A percentile compares a stretch with the other conserved stretches of the same genome.
phyloP scores from a whole-genome alignment of 2,329 filamentous ascomycete species.

The Fusarium sp. region DNA sequence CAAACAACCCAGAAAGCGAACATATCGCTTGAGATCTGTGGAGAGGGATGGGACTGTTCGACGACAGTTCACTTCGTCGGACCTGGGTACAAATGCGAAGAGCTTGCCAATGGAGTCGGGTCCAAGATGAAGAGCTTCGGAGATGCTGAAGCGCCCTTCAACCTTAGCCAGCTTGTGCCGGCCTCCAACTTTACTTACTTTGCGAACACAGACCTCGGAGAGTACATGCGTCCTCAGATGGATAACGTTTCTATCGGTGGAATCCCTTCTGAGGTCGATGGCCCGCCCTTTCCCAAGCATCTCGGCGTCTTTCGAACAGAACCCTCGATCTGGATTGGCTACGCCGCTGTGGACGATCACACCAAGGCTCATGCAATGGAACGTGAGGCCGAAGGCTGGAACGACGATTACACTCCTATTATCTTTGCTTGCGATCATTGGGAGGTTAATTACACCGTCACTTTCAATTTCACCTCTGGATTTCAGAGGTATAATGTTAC shows the following conservation, averaged over 20 bases:
- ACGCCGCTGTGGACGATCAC: slow-evolving; percentile 11
- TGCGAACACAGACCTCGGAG: slow-evolving; percentile 13
- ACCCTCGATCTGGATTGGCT: slow-evolving; percentile 33
- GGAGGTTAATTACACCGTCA: slow-evolving; percentile 32
- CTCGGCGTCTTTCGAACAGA: slow-evolving; percentile 29
- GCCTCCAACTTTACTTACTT: slow-evolving; percentile 24
- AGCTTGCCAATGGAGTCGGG: slow-evolving; percentile 9
- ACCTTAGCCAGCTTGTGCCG: slow-evolving; percentile 19
- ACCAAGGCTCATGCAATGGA: neutral
- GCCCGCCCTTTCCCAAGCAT: slow-evolving; percentile 11
- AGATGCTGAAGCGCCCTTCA: slow-evolving; percentile 12
- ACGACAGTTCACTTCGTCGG: slow-evolving; percentile 31
- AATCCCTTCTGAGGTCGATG: neutral
- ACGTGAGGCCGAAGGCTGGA: neutral
- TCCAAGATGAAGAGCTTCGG: slow-evolving; percentile 10
- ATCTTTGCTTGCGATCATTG: slow-evolving; percentile 37
- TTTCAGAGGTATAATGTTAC: slow-evolving; percentile 22
- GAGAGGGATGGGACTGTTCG: slow-evolving; percentile 32
- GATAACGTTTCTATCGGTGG: neutral
- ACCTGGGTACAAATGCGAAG: slow-evolving; percentile 34
- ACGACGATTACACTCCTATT: slow-evolving; percentile 13
- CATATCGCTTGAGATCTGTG: slow-evolving; percentile 16
- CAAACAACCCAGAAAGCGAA: slow-evolving; percentile 14
- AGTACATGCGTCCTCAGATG: slow-evolving; percentile 28
- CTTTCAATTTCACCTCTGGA: slow-evolving; percentile 21